These are phyloP conservation scores for Lumnitzera racemosa DNA, from an alignment of 345 rosid genomes.

Conservation along the genomic window DNA sequence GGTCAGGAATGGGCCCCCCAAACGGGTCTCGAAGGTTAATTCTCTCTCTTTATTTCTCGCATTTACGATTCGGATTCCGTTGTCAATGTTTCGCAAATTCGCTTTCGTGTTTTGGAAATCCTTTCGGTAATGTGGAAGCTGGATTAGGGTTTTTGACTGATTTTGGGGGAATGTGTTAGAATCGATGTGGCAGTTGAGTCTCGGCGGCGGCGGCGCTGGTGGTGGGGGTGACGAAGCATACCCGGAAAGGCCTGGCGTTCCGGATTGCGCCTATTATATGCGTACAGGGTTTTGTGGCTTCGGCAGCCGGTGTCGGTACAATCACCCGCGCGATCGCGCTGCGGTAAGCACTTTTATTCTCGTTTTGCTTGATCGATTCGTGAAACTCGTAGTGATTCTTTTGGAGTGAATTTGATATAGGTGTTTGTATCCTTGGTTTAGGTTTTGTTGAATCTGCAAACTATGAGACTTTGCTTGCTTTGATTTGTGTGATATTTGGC, in stretches of 20 bases:
- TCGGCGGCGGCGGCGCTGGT: slow-evolving; percentile 21
- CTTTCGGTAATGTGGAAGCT: slow-evolving; percentile 20
- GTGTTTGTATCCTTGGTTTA: too few species aligned
- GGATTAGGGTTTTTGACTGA: slow-evolving; percentile 26
- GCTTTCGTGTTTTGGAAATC: not conserved
- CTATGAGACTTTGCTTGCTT: too few species aligned
- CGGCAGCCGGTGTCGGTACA: slow-evolving; percentile 80
- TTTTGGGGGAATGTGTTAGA: slow-evolving; percentile 37
- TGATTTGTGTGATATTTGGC: too few species aligned
- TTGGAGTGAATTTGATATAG: slow-evolving; percentile 4
- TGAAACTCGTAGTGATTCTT: not conserved
- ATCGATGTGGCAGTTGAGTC: slow-evolving; percentile 66
- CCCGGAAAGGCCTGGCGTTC: slow-evolving; percentile 76
- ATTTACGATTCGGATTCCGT: slow-evolving; percentile 10
- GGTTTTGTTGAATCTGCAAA: too few species aligned
- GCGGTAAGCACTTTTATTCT: slow-evolving; percentile 34
- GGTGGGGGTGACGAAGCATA: slow-evolving; percentile 39
- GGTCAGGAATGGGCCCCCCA: slow-evolving; percentile 59
- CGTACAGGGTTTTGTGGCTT: slow-evolving; percentile 86
- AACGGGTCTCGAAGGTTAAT: slow-evolving; percentile 61
- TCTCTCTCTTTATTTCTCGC: slow-evolving; percentile 3
- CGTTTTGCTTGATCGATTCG: not conserved
- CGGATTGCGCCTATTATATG: slow-evolving; percentile 92
- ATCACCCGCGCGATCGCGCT: slow-evolving; percentile 90
- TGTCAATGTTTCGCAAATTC: slow-evolving; percentile 3